phyloP scores from a whole-genome alignment of 2,329 filamentous ascomycete genomes.

The Ophiostoma tasmaniense region DNA sequence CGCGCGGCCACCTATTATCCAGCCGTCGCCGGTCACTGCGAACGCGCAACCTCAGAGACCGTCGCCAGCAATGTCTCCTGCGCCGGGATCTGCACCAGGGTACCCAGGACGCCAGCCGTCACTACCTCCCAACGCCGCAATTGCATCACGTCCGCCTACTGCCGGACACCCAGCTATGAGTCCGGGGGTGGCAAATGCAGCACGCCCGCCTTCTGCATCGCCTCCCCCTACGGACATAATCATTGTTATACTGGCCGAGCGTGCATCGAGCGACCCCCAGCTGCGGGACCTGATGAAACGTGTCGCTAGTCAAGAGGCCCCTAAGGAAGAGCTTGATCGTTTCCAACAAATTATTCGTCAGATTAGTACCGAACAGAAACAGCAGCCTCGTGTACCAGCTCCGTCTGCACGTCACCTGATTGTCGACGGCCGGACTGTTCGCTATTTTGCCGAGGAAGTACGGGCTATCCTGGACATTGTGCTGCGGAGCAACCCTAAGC shows the following conservation, averaged over 20 bases:
- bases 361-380: conserved; percentile 39
- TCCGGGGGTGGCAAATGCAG: background rate
- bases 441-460: conserved; percentile 53
- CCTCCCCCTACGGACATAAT: conserved; percentile 55
- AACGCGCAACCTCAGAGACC: conserved; percentile 24
- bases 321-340: conserved; percentile 59
- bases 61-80: conserved; percentile 24
- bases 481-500: conserved; percentile 48
- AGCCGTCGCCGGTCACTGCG: background rate
- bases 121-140: background rate
- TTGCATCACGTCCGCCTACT: conserved; percentile 5
- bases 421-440: conserved; percentile 48
- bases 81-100: conserved; percentile 14
- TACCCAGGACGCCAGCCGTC: conserved; percentile 7
- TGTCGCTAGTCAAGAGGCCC: conserved; percentile 67
- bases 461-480: conserved; percentile 51
- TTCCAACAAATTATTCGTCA: conserved; percentile 58
- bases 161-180: conserved; percentile 16
- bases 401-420: conserved; percentile 42
- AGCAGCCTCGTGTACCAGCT: conserved; percentile 14
- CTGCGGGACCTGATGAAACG: conserved; percentile 75
- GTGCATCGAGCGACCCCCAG: conserved; percentile 62
- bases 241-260: conserved; percentile 69
- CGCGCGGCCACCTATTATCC: background rate
- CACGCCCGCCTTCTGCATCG: conserved; percentile 15